Evolutionary conservation across 768 basidiomycete species (phyloP).

Genomic region (Termitomyces sp.): DNA sequence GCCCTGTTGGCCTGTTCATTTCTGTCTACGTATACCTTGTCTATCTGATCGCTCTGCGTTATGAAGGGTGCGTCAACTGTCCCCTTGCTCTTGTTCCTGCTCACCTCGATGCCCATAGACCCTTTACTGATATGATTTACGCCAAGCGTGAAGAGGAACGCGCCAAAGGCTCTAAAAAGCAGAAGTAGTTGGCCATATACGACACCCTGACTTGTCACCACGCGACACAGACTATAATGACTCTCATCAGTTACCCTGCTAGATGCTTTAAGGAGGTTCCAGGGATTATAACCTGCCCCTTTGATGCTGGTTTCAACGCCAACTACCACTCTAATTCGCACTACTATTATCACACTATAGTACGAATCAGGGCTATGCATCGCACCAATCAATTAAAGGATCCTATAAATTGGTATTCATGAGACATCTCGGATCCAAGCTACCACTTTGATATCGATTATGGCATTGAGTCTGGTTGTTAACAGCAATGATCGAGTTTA

Average conservation of each 20-base stretch:
- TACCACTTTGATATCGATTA: not conserved
- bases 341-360: not conserved
- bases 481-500: not conserved
- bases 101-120: conserved; percentile 29
- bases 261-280: conserved; percentile 3
- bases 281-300: not conserved
- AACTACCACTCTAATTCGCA: conserved; percentile 6
- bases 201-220: conserved; percentile 2
- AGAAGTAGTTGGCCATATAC: conserved; percentile 4
- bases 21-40: conserved; percentile 78
- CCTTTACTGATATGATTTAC: conserved; percentile 83
- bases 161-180: conserved; percentile 17
- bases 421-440: not conserved
- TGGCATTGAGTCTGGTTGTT: too few relatives aligned
- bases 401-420: not conserved
- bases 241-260: conserved; percentile 16
- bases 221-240: conserved; percentile 6
- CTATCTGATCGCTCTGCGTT: conserved; percentile 79
- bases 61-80: conserved; percentile 69
- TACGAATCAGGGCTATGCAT: conserved; percentile 4
- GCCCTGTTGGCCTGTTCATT: conserved; percentile 79
- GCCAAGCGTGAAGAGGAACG: conserved; percentile 40
- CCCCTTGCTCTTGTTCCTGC: not conserved
- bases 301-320: conserved; percentile 20
- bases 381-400: not conserved